Evolutionary conservation across 2,329 filamentous ascomycete genomes (phyloP).

Genomic region (Hymenoscyphus albidus): DNA sequence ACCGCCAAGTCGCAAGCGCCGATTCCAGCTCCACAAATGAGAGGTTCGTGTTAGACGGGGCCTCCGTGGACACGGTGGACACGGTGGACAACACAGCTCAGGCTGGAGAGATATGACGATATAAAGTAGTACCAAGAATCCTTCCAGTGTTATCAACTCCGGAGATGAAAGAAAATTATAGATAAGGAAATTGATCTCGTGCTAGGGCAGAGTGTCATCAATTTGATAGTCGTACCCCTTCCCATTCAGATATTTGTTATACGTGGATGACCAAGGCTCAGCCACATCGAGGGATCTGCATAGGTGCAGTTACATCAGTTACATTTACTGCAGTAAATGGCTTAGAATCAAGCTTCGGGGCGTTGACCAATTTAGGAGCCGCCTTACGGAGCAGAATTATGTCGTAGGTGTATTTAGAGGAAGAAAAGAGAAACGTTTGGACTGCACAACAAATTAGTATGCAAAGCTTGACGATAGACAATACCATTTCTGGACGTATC

Average conservation of each 20-base stretch:
- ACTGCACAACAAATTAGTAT: too few relatives aligned
- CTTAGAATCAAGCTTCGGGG: background rate
- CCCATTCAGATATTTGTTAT: background rate
- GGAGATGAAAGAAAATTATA: background rate
- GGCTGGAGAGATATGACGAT: background rate
- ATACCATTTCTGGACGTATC: too few relatives aligned
- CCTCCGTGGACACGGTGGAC: background rate
- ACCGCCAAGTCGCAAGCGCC: background rate
- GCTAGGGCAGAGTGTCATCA: background rate
- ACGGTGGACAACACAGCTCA: background rate
- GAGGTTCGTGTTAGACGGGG: constrained; percentile 1
- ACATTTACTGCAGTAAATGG: background rate
- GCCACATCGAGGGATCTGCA: background rate
- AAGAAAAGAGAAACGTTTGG: too few relatives aligned
- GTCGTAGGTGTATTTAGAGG: too few relatives aligned
- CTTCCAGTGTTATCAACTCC: background rate
- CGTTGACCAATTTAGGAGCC: background rate
- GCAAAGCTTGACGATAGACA: too few relatives aligned
- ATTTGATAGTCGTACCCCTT: background rate
- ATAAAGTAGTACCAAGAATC: background rate
- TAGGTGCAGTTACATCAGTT: background rate
- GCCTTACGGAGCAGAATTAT: background rate
- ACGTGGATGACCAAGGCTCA: background rate
- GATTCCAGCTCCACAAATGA: constrained; percentile 1
- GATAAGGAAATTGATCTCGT: constrained; percentile 2